These are phyloP conservation scores for Volvox reticuliferus DNA, from an alignment of 139 green algal species.

Conservation along the genomic window DNA sequence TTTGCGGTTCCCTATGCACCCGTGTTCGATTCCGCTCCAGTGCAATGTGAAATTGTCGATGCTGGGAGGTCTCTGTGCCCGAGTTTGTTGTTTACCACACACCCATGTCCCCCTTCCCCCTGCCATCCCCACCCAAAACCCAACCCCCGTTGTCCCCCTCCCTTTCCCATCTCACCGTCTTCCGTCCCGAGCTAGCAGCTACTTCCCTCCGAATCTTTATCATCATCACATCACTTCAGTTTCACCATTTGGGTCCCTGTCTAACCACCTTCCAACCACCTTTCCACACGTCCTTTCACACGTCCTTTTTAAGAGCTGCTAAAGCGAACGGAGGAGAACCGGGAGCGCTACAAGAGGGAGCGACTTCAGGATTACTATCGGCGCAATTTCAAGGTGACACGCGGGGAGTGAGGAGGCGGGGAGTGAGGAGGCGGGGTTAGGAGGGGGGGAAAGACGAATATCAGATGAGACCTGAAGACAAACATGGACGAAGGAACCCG, in stretches of 20 bases:
- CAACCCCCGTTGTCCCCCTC: not conserved
- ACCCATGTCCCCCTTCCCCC: no score
- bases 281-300: not conserved
- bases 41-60: no score
- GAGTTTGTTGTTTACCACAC: no score
- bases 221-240: not conserved
- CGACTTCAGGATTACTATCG: constrained; percentile 53
- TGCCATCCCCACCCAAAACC: no score
- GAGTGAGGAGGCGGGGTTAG: not conserved
- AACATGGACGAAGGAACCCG: no score
- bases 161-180: not conserved
- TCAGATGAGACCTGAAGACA: not conserved
- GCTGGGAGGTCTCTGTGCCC: no score
- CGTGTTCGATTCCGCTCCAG: no score
- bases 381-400: constrained; percentile 56
- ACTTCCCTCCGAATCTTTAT: not conserved
- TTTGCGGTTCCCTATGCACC: no score
- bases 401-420: not conserved
- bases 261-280: no score
- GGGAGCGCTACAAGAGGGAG: constrained; percentile 37
- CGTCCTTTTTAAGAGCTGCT: constrained; percentile 48
- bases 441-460: not conserved
- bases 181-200: not conserved
- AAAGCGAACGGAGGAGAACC: constrained; percentile 52
- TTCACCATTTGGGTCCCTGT: not conserved